Evolutionary conservation across 345 rosid species (phyloP), one percentile per base, ranked within the genome.

Genomic region (Fremontodendron californicum): DNA sequence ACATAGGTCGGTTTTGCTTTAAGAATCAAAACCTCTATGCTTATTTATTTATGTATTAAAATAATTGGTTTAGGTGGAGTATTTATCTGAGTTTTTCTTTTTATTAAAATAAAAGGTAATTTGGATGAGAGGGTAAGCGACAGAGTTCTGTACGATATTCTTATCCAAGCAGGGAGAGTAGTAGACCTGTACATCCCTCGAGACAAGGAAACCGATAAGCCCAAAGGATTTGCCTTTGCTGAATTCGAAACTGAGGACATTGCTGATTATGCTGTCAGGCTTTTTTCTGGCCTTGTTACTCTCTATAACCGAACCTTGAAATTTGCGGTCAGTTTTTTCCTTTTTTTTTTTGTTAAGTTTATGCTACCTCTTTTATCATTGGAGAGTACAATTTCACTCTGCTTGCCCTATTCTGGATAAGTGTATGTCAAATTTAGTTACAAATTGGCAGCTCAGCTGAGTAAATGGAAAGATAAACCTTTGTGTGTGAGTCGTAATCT

Each of bases 241-340:
- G 94, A 92, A 84, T 96, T 88, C 39, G 99, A 96, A 70, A 15
- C 93, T 31, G 92, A 89, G 76, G 94, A 93, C 78, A 83, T 92
- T 81, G 99, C 99, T 0, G 91, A 93, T 23, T 96, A 96, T 80
- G 98, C 99, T 45, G 91, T 93, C 51, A 92, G 85, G 89, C 96
- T 93, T 65, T 96, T 93, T 87, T 84, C 97, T 10, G 98, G 98
- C 78, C 91, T 96, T 27, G 96, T 96, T n/a, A 86, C 91, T 77
- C 90, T 96, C 16, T 85, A 88, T 81, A 92, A 86, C 12, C 82
- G 98, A 60, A 87, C 92, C 27, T 79, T 96, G n/a, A 92, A 86
- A 76, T 96, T 92, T 48, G 96, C 88, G 71, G 98, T 90, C 27
- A 62, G 94, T 83, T 23, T 39, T 42, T 78, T 45, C 16, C 23